Evolutionary conservation across 257 asterid genomes (phyloP).

Genomic region (Fraxinus americana): DNA sequence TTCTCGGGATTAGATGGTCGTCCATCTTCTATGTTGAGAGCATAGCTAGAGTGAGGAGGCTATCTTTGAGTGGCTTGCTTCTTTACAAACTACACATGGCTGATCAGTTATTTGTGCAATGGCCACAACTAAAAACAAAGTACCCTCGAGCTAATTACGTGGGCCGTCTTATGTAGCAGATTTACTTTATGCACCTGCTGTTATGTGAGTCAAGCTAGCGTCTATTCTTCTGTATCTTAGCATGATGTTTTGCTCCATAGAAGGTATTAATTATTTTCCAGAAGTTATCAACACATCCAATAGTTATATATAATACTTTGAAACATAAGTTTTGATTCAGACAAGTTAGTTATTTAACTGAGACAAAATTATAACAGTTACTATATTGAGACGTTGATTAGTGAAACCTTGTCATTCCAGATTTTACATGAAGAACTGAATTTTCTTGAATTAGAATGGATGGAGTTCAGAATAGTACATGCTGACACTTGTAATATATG

Average conservation of each 20-base stretch:
- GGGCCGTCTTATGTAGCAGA: conserved; percentile 71
- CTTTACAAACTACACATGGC: conserved; percentile 78
- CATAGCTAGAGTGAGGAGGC: conserved; percentile 90
- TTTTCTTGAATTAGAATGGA: background rate
- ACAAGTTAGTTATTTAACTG: background rate
- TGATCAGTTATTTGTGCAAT: conserved; percentile 90
- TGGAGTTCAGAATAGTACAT: background rate
- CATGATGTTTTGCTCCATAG: background rate
- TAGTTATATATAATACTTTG: background rate
- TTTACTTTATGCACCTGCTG: conserved; percentile 9
- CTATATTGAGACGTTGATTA: background rate
- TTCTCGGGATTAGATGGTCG: conserved; percentile 82
- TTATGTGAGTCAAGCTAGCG: conserved; percentile 20
- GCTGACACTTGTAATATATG: background rate
- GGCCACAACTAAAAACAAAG: conserved; percentile 80
- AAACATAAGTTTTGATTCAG: background rate
- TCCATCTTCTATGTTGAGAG: conserved; percentile 86
- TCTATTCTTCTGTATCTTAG: background rate
- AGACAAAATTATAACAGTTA: background rate
- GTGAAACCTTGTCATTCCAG: background rate
- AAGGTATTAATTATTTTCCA: background rate
- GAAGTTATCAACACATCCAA: background rate
- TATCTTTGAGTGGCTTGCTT: conserved; percentile 86
- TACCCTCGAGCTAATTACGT: conserved; percentile 85
- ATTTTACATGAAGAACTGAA: background rate